Conservation (phyloP, 352 stramenopile genomes). For the Globisporangium uncinulatum region DNA sequence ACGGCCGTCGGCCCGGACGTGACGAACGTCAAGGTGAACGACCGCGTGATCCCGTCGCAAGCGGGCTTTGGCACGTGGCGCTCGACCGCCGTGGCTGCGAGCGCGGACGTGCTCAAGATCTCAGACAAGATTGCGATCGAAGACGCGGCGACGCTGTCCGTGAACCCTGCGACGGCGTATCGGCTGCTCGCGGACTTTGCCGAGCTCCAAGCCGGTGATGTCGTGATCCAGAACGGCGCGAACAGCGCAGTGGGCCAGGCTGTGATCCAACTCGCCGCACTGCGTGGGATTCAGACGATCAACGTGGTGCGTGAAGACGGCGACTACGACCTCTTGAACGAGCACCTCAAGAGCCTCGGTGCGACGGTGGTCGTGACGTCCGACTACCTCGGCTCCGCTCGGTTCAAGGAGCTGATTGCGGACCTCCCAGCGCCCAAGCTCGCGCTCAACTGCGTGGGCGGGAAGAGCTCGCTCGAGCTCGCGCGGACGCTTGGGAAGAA, state of each 20-base stretch:
- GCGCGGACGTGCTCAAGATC: constrained; percentile 61
- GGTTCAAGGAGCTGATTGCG: constrained; percentile 80
- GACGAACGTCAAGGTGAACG: constrained; percentile 80
- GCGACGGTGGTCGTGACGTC: constrained; percentile 62
- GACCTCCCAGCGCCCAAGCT: constrained; percentile 84
- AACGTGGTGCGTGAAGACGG: constrained; percentile 85
- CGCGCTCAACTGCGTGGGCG: constrained; percentile 76
- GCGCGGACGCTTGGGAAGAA: constrained; percentile 68
- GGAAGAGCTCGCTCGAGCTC: constrained; percentile 61
- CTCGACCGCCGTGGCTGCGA: constrained; percentile 58
- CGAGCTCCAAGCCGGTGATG: constrained; percentile 68
- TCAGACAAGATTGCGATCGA: constrained; percentile 83
- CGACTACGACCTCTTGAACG: constrained; percentile 69
- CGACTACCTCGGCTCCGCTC: constrained; percentile 70
- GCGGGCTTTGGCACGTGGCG: constrained; percentile 76
- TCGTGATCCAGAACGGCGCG: constrained; percentile 88
- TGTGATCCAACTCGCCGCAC: constrained; percentile 83
- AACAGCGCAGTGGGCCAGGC: constrained; percentile 85
- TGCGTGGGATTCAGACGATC: constrained; percentile 87
- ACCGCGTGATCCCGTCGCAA: constrained; percentile 76
- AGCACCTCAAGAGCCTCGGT: constrained; percentile 77
- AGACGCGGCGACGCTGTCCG: constrained; percentile 73
- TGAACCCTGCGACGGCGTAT: constrained; percentile 85
- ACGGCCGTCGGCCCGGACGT: constrained; percentile 77
- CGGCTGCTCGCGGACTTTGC: constrained; percentile 84